Conservation (phyloP, 169 alveolate species). For the Plasmodium gallinaceum region DNA sequence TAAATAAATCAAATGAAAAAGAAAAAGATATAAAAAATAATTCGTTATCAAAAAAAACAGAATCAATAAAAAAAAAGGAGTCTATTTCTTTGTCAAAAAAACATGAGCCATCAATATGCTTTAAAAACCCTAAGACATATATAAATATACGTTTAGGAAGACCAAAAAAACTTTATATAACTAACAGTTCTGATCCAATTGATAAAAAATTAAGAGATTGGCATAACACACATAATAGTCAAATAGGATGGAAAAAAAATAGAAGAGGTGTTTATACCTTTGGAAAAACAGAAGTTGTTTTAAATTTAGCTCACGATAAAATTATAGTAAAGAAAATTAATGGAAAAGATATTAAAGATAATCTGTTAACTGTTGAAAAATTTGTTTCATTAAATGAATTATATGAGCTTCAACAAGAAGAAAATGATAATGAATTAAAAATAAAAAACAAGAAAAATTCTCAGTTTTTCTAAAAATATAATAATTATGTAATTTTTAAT, state of each 20-base stretch:
- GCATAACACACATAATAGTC: slow-evolving; percentile 76
- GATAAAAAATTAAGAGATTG: slow-evolving; percentile 73
- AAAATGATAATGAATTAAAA: slow-evolving; percentile 31
- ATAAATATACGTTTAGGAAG: slow-evolving; percentile 75
- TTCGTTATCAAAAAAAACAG: slow-evolving; percentile 35
- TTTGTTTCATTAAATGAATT: slow-evolving; percentile 75
- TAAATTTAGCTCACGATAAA: slow-evolving; percentile 64
- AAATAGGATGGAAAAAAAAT: slow-evolving; percentile 58
- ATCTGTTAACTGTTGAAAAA: slow-evolving; percentile 71
- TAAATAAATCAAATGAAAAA: slow-evolving; percentile 14
- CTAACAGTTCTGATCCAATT: slow-evolving; percentile 75
- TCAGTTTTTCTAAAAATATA: neutral
- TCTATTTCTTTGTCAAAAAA: slow-evolving; percentile 16
- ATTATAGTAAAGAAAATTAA: slow-evolving; percentile 72
- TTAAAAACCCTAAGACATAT: slow-evolving; percentile 62
- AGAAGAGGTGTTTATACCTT: slow-evolving; percentile 72
- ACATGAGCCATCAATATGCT: slow-evolving; percentile 64
- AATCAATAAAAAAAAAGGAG: slow-evolving; percentile 39
- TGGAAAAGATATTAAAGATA: slow-evolving; percentile 53
- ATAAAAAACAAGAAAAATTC: neutral
- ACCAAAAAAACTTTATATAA: slow-evolving; percentile 52
- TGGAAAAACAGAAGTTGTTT: slow-evolving; percentile 68
- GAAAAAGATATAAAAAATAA: neutral
- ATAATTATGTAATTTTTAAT: slow-evolving; percentile 8
- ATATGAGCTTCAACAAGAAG: slow-evolving; percentile 64